phyloP scores from a whole-genome alignment of 768 basidiomycete genomes.

The Tylopilus cervinicoccineus region DNA sequence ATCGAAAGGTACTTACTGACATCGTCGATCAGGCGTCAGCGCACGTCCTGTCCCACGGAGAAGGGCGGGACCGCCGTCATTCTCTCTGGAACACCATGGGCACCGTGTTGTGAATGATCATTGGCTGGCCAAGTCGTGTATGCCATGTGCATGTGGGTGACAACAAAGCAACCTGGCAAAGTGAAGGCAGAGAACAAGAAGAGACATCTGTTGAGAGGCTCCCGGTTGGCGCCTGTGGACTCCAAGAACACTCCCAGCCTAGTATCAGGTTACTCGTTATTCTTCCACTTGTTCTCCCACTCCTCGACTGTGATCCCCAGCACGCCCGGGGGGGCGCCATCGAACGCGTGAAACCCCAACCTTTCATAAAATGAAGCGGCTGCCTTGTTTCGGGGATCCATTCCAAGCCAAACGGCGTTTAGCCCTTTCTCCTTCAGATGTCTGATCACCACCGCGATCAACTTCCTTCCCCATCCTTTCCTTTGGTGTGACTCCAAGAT shows the following conservation, averaged over 20 bases:
- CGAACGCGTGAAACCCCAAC: constrained; percentile 57
- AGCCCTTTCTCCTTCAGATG: constrained; percentile 46
- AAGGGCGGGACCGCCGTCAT: constrained; percentile 3
- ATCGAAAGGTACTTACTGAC: not conserved
- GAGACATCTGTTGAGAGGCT: not conserved
- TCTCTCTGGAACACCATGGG: constrained; percentile 1
- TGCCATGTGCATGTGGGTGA: not conserved
- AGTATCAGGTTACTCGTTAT: too few relatives aligned
- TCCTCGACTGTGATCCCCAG: constrained; percentile 53
- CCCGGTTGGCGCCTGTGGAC: not conserved
- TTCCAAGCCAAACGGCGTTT: constrained; percentile 61
- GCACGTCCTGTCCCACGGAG: not conserved
- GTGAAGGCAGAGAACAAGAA: not conserved
- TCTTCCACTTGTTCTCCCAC: constrained; percentile 22
- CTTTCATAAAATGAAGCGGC: constrained; percentile 60
- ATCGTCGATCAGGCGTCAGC: too few relatives aligned
- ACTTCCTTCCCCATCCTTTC: constrained; percentile 65
- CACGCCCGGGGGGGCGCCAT: constrained; percentile 45
- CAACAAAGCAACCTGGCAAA: not conserved
- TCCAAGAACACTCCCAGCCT: too few relatives aligned
- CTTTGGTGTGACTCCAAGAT: constrained; percentile 63
- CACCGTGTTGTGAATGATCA: not conserved
- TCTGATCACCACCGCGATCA: constrained; percentile 53
- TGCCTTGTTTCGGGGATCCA: constrained; percentile 58
- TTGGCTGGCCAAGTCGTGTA: not conserved